Evolutionary conservation across 2,329 filamentous ascomycete species (phyloP), one percentile per base, ranked within the genome.

Genomic region (Colletotrichum acutatum): DNA sequence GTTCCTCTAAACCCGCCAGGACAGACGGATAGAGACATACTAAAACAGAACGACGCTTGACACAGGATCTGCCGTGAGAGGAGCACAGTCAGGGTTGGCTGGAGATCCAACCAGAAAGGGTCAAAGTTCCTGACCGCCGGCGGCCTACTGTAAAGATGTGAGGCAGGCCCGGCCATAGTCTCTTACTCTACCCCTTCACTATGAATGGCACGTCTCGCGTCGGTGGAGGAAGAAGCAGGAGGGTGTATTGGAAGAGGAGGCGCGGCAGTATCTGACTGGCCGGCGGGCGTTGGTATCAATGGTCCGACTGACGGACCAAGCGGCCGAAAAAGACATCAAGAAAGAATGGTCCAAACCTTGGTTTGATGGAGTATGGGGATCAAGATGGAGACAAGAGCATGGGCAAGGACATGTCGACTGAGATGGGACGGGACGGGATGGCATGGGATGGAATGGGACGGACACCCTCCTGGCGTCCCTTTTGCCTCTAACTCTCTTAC

Each of bases 351-450:
- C 66, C 53, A 59, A 72, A 56, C 66, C 59, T 60, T 69, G 66
- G 59, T 69, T 26, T 65, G 66, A 68, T 72, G 66, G 70, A 42
- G 70, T 70, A 65, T 63, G 66, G 66, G 66, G 66, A 69, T 56
- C 58, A 64, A 60, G 59, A 72, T 64, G 66, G 66, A 54, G 70
- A 46, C 57, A 34, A n/a, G 52, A 16, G 57, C 63, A 68, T 71
- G 68, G 68, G 58, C 65, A 58, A 61, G 54, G 49, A 58, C 58
- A 59, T 24, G 65, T 72, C 58, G 65, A 63, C 37, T 62, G 11
- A 63, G 66, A 70, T 61, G 49, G 57, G 46, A 72, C 30, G 63
- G 63, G 49, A 53, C 53, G 42, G 56, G 46, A 53, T 26, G 57
- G 59, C 22, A 61, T 32, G 34, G 37, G 16, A 64, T 54, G 49